Evolutionary conservation across 225 moss, liverwort and hornwort genomes (phyloP).

Genomic region (Physcomitrium patens): DNA sequence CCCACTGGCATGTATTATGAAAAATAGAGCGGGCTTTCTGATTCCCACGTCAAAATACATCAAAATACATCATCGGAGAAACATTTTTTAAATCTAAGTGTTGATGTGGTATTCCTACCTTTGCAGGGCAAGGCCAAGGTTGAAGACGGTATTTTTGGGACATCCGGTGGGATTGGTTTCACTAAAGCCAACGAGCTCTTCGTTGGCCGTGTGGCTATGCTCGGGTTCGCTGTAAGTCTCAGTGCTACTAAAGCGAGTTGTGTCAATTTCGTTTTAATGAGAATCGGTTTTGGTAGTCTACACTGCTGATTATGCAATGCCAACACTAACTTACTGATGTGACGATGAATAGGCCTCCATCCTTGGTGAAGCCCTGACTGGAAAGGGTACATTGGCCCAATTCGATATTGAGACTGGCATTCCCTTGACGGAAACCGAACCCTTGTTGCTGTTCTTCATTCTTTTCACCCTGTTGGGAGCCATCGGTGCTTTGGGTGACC

Average conservation of each 20-base stretch:
- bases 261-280: no score
- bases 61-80: no score
- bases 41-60: no score
- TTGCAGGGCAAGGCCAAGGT: constrained; percentile 27
- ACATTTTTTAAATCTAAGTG: not conserved
- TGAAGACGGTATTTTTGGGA: constrained; percentile 72
- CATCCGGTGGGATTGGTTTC: constrained; percentile 86
- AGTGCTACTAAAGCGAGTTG: no score
- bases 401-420: constrained; percentile 93
- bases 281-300: no score
- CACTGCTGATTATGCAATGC: no score
- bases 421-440: constrained; percentile 84
- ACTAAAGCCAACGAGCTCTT: constrained; percentile 92
- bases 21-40: no score
- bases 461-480: constrained; percentile 84
- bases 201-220: constrained; percentile 88
- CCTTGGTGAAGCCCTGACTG: constrained; percentile 75
- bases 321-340: not conserved
- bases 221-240: constrained; percentile 73
- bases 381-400: constrained; percentile 85
- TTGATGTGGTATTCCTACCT: not conserved
- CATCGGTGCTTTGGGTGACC: constrained; percentile 82
- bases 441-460: constrained; percentile 81
- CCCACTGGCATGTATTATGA: not conserved
- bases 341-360: constrained; percentile 61